Evolutionary conservation across 306 rosid genomes (phyloP), one percentile per base, ranked within the genome.

Genomic region (Quercus berberidifolia): DNA sequence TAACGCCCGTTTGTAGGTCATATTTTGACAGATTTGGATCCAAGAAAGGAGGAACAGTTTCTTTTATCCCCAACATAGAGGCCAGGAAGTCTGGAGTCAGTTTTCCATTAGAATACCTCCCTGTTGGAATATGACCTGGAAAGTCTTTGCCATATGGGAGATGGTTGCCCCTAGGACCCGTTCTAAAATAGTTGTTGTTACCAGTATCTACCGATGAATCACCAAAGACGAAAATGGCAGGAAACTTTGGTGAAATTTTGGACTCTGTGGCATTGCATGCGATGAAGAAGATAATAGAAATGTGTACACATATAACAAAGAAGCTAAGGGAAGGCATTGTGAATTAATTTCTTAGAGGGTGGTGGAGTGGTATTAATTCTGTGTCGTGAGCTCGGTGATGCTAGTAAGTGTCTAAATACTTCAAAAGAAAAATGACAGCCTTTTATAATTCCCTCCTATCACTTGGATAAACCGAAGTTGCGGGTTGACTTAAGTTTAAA

Each of bases 91-190:
- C 95, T 12, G 91, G 78, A 11, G 80, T 81, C 8, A 88, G 79
- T 84, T 91, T 93, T 64, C 94, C 93, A 74, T 91, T 83, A 0
- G 90, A 87, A 28, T 86, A 93, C 81, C 97, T 87, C 3, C 97
- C 97, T 1, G 87, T 90, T 1, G 91, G 79, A 6, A 80, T 62
- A 26, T 88, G 93, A 5, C 79, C 87, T 1, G 91, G 89, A 5
- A 87, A 93, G 67, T 93, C 89, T 26, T 23, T 76, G 5, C 94
- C 97, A 55, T 88, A 88, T 9, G 98, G 97, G 1, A 18, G 73
- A 80, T 87, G 86, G 62, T 93, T 86, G 54, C 67, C 92, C 79
- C 80, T 89, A 3, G 67, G 57, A 31, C 64, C 12, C 2, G 94
- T 89, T 3, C 11, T 33, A 6, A 90, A 71, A 85, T 83, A 87